These are phyloP conservation scores for Picea glauca DNA, from an alignment of 75 land plant genomes.

Conservation along the genomic window DNA sequence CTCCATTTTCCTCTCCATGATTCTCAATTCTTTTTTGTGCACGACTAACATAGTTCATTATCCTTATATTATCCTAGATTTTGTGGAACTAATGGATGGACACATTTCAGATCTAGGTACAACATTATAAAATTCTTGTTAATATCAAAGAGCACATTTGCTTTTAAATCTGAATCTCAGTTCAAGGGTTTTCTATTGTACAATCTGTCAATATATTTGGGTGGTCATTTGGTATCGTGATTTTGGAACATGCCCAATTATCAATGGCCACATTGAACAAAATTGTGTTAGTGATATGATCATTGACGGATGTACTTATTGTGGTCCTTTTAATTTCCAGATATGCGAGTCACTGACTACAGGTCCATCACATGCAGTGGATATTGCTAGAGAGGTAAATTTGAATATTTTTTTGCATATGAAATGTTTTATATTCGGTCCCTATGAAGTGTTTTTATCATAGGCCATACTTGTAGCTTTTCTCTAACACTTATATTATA, in stretches of 20 bases:
- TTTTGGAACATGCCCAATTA: slow-evolving; percentile 1
- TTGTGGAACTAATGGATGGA: background rate
- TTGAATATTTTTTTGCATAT: background rate
- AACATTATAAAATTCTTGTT: slow-evolving; percentile 4
- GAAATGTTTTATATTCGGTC: background rate
- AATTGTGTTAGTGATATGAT: background rate
- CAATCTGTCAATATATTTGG: background rate
- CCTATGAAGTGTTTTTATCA: background rate
- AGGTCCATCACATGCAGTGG: slow-evolving; percentile 85
- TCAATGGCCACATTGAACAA: background rate
- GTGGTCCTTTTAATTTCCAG: slow-evolving; percentile 23
- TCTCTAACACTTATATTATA: background rate
- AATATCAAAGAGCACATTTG: background rate
- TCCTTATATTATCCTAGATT: background rate
- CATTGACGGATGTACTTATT: background rate
- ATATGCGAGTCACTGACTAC: slow-evolving; percentile 74
- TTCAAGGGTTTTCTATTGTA: background rate
- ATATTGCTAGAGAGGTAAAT: slow-evolving; percentile 83
- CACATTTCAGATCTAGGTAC: background rate
- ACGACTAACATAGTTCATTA: background rate
- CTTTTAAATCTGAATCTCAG: background rate
- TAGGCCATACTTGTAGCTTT: background rate
- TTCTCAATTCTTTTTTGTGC: background rate
- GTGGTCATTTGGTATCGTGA: background rate
- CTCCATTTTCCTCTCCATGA: background rate